These are phyloP conservation scores for Gamarada debralockiae DNA, from an alignment of 495 filamentous ascomycete species.

Conservation along the genomic window DNA sequence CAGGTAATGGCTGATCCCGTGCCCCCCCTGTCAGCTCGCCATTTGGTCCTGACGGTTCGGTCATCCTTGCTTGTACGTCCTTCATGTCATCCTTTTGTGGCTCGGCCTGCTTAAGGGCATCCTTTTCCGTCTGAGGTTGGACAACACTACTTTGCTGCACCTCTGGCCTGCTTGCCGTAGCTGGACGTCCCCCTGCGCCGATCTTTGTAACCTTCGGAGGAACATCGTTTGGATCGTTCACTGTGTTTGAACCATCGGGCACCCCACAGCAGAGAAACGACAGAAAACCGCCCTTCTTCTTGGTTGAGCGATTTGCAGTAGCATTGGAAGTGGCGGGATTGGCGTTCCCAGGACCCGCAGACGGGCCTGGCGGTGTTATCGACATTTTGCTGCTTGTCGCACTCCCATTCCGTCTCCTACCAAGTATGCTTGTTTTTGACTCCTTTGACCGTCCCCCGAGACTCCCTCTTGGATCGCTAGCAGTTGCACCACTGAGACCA, in stretches of 20 bases:
- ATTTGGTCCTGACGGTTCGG: constrained; percentile 1
- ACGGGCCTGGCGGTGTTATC: constrained; percentile 41
- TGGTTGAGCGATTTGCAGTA: constrained; percentile 43
- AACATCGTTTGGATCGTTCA: constrained; percentile 55
- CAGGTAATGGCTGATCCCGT: constrained; percentile 24
- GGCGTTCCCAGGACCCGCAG: constrained; percentile 34
- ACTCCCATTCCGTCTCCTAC: constrained; percentile 64
- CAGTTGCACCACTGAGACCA: constrained; percentile 61
- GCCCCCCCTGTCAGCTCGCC: constrained; percentile 13
- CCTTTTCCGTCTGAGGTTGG: constrained; percentile 17
- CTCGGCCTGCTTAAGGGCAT: constrained; percentile 14
- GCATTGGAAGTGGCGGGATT: constrained; percentile 27
- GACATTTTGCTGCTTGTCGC: constrained; percentile 57
- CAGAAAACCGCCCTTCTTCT: constrained; percentile 63
- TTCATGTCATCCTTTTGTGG: constrained; percentile 2
- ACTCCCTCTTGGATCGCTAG: constrained; percentile 57
- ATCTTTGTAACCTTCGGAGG: constrained; percentile 60
- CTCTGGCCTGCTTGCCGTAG: constrained; percentile 45
- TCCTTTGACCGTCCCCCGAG: constrained; percentile 54
- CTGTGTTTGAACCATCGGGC: constrained; percentile 56
- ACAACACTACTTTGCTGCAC: not conserved
- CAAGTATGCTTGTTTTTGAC: constrained; percentile 68
- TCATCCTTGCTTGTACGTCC: not conserved
- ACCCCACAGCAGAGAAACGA: constrained; percentile 80
- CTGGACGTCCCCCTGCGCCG: constrained; percentile 37